Evolutionary conservation across 164 flowering plant genomes (phyloP).

Genomic region (Tetrastigma voinierianum): DNA sequence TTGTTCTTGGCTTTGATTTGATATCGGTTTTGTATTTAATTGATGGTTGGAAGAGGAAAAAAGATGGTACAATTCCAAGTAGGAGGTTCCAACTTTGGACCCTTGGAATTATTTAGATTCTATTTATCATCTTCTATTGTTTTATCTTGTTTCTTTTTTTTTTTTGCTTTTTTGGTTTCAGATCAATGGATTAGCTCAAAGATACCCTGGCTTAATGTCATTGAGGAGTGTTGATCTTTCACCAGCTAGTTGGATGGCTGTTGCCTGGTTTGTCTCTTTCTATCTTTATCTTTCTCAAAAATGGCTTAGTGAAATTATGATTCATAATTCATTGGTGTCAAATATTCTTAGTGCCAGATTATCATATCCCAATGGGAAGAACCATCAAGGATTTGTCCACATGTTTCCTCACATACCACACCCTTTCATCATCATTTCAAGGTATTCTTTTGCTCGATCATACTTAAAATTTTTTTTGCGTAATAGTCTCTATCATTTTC

Average conservation of each 20-base stretch:
- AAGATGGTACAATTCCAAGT: background rate
- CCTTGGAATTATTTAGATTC: background rate
- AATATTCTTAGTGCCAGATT: conserved; percentile 76
- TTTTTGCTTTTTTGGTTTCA: conserved; percentile 26
- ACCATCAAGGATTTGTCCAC: conserved; percentile 90
- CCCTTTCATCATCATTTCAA: conserved; percentile 94
- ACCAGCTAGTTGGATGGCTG: conserved; percentile 93
- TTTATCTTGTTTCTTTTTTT: no score
- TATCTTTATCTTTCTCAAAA: conserved; percentile 8
- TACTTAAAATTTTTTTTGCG: background rate
- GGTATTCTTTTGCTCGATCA: conserved; percentile 35
- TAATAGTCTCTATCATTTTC: background rate
- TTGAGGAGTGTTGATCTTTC: conserved; percentile 83
- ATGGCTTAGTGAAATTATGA: background rate
- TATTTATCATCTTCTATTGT: background rate
- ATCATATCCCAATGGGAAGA: conserved; percentile 94
- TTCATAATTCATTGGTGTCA: background rate
- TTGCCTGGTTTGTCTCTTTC: conserved; percentile 59
- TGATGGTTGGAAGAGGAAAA: conserved; percentile 8
- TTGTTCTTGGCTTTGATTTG: conserved; percentile 11
- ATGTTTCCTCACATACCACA: conserved; percentile 94
- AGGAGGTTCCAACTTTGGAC: background rate
- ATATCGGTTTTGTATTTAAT: conserved; percentile 1
- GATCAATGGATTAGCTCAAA: conserved; percentile 57
- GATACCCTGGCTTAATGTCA: conserved; percentile 74